A percentile compares a stretch with the other conserved stretches of the same genome.
Evolutionary conservation across 805 yeast genomes (phyloP).

Genomic region (Starmerella apicola): DNA sequence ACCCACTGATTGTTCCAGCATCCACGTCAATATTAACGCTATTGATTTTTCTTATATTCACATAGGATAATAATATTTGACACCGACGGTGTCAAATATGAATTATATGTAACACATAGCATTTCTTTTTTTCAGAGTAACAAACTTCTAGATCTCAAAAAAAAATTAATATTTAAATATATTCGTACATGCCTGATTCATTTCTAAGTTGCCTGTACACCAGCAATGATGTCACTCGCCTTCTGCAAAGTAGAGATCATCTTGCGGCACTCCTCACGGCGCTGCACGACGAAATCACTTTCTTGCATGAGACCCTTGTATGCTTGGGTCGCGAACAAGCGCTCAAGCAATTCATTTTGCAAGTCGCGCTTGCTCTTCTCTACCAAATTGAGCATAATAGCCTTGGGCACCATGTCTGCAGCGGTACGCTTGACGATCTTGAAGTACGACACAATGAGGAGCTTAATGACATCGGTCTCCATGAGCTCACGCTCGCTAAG

Average conservation of each 20-base stretch:
- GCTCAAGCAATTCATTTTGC: slow-evolving; percentile 79
- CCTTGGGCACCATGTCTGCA: slow-evolving; percentile 89
- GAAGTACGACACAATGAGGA: slow-evolving; percentile 80
- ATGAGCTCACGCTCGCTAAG: slow-evolving; percentile 90
- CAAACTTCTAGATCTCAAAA: too few species aligned
- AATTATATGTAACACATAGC: too few species aligned
- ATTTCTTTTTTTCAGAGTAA: too few species aligned
- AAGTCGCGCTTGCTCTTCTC: slow-evolving; percentile 73
- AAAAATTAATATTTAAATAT: not conserved
- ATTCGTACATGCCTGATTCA: not conserved
- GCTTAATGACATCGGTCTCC: slow-evolving; percentile 94
- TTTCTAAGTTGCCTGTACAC: slow-evolving; percentile 10
- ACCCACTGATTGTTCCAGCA: too few species aligned
- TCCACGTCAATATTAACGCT: too few species aligned
- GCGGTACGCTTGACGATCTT: slow-evolving; percentile 86
- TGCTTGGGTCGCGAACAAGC: slow-evolving; percentile 60
- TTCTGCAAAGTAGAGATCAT: slow-evolving; percentile 87
- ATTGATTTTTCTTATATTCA: too few species aligned
- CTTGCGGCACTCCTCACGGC: slow-evolving; percentile 86
- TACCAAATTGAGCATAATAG: slow-evolving; percentile 85
- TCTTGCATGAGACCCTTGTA: slow-evolving; percentile 74
- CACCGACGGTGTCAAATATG: too few species aligned
- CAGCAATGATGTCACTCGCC: slow-evolving; percentile 74
- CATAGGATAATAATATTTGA: too few species aligned
- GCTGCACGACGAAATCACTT: slow-evolving; percentile 80